These are phyloP conservation scores for Phenoliferia sp. DNA, from an alignment of 1,284 basidiomycete species.

Conservation along the genomic window DNA sequence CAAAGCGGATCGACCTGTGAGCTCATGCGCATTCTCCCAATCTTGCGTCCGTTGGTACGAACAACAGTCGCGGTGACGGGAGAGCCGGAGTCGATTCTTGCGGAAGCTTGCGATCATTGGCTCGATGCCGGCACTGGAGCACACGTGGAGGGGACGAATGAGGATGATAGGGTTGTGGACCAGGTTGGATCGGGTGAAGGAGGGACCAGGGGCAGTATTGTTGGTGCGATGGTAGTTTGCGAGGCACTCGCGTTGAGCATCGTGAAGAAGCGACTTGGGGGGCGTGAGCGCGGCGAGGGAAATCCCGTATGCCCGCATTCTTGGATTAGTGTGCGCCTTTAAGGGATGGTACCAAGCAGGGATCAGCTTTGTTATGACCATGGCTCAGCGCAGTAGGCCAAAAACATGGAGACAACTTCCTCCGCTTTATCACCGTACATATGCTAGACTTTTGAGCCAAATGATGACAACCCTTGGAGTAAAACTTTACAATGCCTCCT, in stretches of 20 bases:
- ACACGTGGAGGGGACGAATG: conserved; percentile 12
- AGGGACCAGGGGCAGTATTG: conserved; percentile 43
- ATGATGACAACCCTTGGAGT: too few species aligned
- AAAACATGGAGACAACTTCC: too few species aligned
- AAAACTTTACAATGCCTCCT: too few species aligned
- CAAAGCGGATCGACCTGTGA: conserved; percentile 44
- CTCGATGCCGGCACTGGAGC: conserved; percentile 38
- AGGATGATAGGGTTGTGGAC: conserved; percentile 26
- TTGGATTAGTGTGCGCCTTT: too few species aligned
- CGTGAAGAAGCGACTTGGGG: conserved; percentile 27
- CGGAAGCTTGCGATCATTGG: conserved; percentile 40
- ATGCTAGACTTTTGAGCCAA: too few species aligned
- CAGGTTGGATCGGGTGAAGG: conserved; percentile 38
- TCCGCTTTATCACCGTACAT: too few species aligned
- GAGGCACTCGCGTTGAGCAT: conserved; percentile 42
- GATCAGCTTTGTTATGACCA: too few species aligned
- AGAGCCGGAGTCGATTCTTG: conserved; percentile 40
- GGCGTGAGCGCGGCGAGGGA: conserved; percentile 31
- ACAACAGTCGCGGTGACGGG: conserved; percentile 42
- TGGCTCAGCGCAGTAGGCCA: too few species aligned
- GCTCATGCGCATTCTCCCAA: conserved; percentile 41
- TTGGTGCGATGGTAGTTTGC: conserved; percentile 43
- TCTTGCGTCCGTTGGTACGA: conserved; percentile 38
- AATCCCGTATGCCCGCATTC: conserved; percentile 36
- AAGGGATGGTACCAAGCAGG: too few species aligned